Evolutionary conservation across 2,329 filamentous ascomycete species (phyloP).

Genomic region (Pyrenophora tritici-repentis): DNA sequence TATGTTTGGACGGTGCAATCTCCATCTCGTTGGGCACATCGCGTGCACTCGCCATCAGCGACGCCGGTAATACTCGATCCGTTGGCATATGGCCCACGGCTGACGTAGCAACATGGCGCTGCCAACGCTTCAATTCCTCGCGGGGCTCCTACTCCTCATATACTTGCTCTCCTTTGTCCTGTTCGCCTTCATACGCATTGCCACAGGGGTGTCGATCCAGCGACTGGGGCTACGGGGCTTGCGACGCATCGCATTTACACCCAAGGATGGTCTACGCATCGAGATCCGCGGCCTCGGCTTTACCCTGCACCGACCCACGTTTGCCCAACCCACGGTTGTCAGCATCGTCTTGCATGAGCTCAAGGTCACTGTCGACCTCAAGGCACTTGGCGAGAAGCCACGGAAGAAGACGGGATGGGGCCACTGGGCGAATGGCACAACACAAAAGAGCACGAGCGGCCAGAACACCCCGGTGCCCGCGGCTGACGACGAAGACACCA

Average conservation of each 20-base stretch:
- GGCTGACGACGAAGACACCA: constrained; percentile 27
- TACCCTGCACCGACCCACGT: constrained; percentile 88
- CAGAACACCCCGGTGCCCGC: constrained; percentile 24
- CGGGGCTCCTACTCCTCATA: constrained; percentile 81
- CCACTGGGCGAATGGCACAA: constrained; percentile 39
- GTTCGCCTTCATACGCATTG: constrained; percentile 88
- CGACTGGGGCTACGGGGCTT: constrained; percentile 91
- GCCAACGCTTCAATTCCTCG: constrained; percentile 69
- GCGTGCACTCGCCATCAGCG: constrained; percentile 32
- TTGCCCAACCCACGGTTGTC: constrained; percentile 95
- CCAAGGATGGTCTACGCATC: constrained; percentile 84
- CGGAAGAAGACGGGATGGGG: constrained; percentile 38
- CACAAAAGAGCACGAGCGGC: constrained; percentile 25
- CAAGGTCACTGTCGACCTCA: constrained; percentile 79
- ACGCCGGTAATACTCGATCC: constrained; percentile 19
- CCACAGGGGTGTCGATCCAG: constrained; percentile 94
- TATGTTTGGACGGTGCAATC: constrained; percentile 35
- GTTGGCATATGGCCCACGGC: constrained; percentile 30
- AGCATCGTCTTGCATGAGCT: constrained; percentile 88
- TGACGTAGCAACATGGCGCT: constrained; percentile 50
- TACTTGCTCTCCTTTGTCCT: constrained; percentile 92
- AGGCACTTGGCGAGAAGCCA: constrained; percentile 58
- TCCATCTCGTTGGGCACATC: constrained; percentile 29
- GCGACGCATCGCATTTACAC: constrained; percentile 86
- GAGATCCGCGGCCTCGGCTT: constrained; percentile 88